Percentiles rank a stretch among this genome's conserved stretches.
Evolutionary conservation across 371 early-diverging fungal genomes (phyloP).

Genomic region (Apophysomyces variabilis): DNA sequence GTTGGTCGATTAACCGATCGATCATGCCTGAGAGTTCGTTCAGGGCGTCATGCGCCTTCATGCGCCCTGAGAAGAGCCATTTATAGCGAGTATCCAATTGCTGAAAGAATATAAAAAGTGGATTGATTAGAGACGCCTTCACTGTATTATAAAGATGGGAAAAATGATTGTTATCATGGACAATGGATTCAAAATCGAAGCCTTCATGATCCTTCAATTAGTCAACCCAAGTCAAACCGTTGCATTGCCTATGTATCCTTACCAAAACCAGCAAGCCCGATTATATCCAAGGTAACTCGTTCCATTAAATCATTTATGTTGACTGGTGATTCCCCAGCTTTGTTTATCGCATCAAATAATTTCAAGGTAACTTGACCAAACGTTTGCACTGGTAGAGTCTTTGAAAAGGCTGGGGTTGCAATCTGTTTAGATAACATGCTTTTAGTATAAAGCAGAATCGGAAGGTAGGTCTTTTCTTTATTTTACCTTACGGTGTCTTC

Average conservation of each 20-base stretch:
- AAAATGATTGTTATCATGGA: constrained; percentile 16
- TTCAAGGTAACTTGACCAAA: constrained; percentile 23
- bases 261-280: constrained; percentile 8
- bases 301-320: not conserved
- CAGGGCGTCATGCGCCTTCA: constrained; percentile 31
- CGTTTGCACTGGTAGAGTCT: constrained; percentile 30
- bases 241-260: not conserved
- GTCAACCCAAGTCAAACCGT: not conserved
- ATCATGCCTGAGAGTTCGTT: constrained; percentile 33
- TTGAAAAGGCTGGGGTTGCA: constrained; percentile 32
- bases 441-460: not conserved
- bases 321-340: not conserved
- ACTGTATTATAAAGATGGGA: constrained; percentile 18
- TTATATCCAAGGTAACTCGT: constrained; percentile 6
- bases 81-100: constrained; percentile 36
- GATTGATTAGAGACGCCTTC: constrained; percentile 21
- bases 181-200: constrained; percentile 26
- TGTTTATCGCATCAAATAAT: constrained; percentile 20
- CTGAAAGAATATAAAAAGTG: constrained; percentile 50
- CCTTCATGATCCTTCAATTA: constrained; percentile 5
- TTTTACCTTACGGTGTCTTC: constrained; percentile 24
- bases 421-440: constrained; percentile 12
- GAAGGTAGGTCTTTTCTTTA: not conserved
- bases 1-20: constrained; percentile 38
- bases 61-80: constrained; percentile 33